Evolutionary conservation across 2,329 filamentous ascomycete species (phyloP).

Genomic region (Fusarium armeniacum): DNA sequence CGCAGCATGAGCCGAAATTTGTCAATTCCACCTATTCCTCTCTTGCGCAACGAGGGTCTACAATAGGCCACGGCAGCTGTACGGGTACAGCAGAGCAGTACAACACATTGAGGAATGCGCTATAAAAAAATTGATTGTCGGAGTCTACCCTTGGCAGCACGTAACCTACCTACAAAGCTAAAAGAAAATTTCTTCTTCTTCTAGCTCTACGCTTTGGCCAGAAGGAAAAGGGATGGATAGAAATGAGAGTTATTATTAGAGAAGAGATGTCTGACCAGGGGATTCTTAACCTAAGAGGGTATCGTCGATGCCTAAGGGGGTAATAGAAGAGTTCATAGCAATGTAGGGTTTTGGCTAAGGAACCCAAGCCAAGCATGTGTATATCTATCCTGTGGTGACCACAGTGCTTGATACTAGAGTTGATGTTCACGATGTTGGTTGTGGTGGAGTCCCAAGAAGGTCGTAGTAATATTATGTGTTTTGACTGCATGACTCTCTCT

Average conservation of each 20-base stretch:
- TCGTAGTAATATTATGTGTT: not conserved
- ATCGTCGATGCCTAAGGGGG: conserved; percentile 33
- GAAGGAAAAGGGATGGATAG: conserved; percentile 28
- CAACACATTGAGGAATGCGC: conserved; percentile 5
- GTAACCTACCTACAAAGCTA: not conserved
- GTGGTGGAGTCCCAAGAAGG: conserved; percentile 2
- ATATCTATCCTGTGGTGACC: not conserved
- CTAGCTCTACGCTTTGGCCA: conserved; percentile 11
- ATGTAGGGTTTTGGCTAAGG: conserved; percentile 20
- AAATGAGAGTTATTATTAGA: not conserved
- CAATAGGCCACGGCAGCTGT: conserved; percentile 4
- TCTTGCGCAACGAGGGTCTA: conserved; percentile 9
- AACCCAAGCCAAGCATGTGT: not conserved
- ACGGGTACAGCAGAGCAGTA: not conserved
- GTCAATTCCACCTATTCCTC: conserved; percentile 26
- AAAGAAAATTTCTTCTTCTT: conserved; percentile 19
- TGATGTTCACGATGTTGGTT: conserved; percentile 27
- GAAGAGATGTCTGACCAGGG: conserved; percentile 12
- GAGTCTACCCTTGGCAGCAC: conserved; percentile 5
- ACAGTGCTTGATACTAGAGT: not conserved
- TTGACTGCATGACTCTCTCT: conserved; percentile 3
- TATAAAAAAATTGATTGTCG: not conserved
- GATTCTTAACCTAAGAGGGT: conserved; percentile 8
- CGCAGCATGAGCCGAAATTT: conserved; percentile 44
- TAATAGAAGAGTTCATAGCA: conserved; percentile 2